Evolutionary conservation across 73 alveolate species (phyloP).

Genomic region (Tetrahymena malaccensis): DNA sequence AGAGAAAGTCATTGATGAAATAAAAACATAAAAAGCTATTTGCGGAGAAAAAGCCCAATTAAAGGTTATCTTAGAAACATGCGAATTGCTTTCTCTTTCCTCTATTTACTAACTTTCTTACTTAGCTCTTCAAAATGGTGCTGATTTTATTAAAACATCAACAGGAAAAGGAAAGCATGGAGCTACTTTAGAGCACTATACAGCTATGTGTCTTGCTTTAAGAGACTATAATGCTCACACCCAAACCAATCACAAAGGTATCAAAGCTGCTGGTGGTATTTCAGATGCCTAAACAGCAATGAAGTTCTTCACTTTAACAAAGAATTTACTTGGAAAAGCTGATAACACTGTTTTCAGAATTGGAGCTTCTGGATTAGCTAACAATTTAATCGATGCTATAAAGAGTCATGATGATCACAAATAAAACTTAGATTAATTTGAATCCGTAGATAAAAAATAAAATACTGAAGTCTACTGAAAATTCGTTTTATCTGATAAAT

Average conservation of each 20-base stretch:
- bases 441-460: not conserved
- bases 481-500: not conserved
- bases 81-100: not conserved
- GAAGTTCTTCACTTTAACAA: not conserved
- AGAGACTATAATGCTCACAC: not conserved
- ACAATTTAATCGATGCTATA: not conserved
- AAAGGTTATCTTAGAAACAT: not conserved
- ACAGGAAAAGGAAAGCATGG: not conserved
- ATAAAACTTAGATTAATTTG: not conserved
- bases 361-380: not conserved
- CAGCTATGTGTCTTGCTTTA: not conserved
- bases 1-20: not conserved
- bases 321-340: not conserved
- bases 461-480: not conserved
- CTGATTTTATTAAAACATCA: not conserved
- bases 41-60: not conserved
- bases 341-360: not conserved
- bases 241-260: not conserved
- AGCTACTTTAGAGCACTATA: not conserved
- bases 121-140: not conserved
- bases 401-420: not conserved
- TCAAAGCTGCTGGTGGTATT: not conserved
- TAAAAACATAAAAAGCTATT: not conserved
- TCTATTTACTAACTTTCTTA: not conserved
- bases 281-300: not conserved